Base-by-base conservation (phyloP, 2,329 filamentous ascomycete species). In the Calycina marina region DNA sequence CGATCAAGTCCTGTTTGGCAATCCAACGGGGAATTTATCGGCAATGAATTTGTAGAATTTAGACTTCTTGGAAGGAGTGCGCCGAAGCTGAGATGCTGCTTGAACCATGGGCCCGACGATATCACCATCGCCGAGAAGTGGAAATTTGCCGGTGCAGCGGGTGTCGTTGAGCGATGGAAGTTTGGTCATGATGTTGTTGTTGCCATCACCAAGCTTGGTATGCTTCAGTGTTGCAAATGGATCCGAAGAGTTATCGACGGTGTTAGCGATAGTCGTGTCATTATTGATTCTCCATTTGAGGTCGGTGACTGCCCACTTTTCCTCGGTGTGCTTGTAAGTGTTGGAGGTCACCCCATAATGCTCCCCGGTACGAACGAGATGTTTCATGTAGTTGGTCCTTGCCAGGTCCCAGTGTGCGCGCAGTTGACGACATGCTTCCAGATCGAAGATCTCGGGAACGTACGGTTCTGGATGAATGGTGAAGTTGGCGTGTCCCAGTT, bases 401-500 rank as follows among this genome's bases (percentile, higher is more conserved):
- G 88, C 88, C 18, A 71, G 59, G 46, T 88, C 77, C 85, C 86
- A 93, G 48, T 92, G 79, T 5, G 70, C 64, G 31, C 79, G 73
- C 31, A 93, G 64, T 48, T 73, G 67, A 18, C 67, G 67, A 48
- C 74, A 72, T 3, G 64, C 59, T 34, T 51, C 49, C 10, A 54
- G 32, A 42, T 78, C 72, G 40, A 71, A 70, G 3, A 51, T 51
- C 11, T 73, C 66, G 0, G 83, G 77, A 6, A 70, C 56, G 49
- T 93, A 93, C 0, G 86, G 88, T 51, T 77, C 71, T 0, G 86
- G 86, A 14, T 71, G 61, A 45, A 96, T 92, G 46, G 72, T 86
- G 54, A 92, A 94, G 59, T 96, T 93, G 42, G 86, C 86, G 52
- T 96, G 86, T 16, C 88, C 88, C 10, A 96, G 70, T 35, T 73